These are phyloP conservation scores for Myxozyma udenii DNA, from an alignment of 805 yeast species.

Conservation along the genomic window DNA sequence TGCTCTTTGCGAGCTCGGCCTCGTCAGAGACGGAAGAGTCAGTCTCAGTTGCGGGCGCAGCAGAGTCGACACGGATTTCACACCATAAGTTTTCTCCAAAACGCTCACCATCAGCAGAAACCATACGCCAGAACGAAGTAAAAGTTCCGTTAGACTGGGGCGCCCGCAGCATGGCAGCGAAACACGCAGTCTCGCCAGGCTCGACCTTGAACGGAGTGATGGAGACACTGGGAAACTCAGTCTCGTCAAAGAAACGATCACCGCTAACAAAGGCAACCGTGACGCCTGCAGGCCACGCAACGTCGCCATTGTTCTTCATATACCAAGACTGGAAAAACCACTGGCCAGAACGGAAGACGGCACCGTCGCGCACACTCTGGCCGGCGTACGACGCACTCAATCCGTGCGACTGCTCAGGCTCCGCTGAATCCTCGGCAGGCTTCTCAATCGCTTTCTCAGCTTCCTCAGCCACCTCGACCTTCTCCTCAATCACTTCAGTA, in stretches of 20 bases:
- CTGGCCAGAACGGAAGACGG: slow-evolving; percentile 14
- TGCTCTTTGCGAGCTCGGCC: slow-evolving; percentile 23
- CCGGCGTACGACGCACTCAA: slow-evolving; percentile 10
- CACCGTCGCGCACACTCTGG: slow-evolving; percentile 14
- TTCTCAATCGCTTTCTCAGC: not conserved
- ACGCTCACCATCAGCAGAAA: slow-evolving; percentile 18
- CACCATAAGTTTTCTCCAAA: slow-evolving; percentile 25
- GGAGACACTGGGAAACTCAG: slow-evolving; percentile 6
- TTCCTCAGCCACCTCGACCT: slow-evolving; percentile 1
- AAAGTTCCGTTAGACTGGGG: slow-evolving; percentile 11
- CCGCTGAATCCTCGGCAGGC: not conserved
- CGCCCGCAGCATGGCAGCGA: slow-evolving; percentile 22
- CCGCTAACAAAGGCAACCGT: slow-evolving; percentile 18
- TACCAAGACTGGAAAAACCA: slow-evolving; percentile 28
- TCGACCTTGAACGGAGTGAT: slow-evolving; percentile 12
- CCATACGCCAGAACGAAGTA: slow-evolving; percentile 20
- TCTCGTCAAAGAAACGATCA: slow-evolving; percentile 8
- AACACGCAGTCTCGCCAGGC: slow-evolving; percentile 22
- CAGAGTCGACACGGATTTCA: slow-evolving; percentile 11
- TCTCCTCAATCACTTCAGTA: not conserved
- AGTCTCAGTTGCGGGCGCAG: not conserved
- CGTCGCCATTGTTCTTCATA: slow-evolving; percentile 18
- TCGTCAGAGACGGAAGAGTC: slow-evolving; percentile 1
- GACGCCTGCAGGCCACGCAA: slow-evolving; percentile 25
- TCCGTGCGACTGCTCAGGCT: too few relatives aligned